phyloP scores from a whole-genome alignment of 2,329 filamentous ascomycete genomes.

The Harringtonia aguacate region DNA sequence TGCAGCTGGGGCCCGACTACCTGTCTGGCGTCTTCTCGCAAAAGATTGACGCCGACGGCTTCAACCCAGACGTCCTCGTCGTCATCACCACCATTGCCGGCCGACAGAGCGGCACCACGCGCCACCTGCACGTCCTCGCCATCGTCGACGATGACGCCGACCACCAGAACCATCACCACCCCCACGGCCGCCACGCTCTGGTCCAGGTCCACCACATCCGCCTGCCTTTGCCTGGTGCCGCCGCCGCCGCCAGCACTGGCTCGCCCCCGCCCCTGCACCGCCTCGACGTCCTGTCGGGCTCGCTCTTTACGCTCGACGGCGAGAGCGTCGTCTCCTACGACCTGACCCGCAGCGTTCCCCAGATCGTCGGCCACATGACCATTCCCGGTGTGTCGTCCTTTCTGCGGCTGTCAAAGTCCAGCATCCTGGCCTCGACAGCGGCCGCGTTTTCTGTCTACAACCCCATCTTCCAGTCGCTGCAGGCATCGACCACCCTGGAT shows the following conservation, averaged over 20 bases:
- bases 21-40: slow-evolving; percentile 39
- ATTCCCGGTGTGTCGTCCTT: slow-evolving; percentile 48
- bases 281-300: slow-evolving; percentile 52
- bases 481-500: slow-evolving; percentile 36
- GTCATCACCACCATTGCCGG: slow-evolving; percentile 31
- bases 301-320: slow-evolving; percentile 47
- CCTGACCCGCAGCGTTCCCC: slow-evolving; percentile 51
- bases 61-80: slow-evolving; percentile 42
- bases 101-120: slow-evolving; percentile 14
- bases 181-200: slow-evolving; percentile 9
- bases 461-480: slow-evolving; percentile 54
- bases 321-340: slow-evolving; percentile 51
- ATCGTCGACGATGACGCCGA: slow-evolving; percentile 11
- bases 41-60: slow-evolving; percentile 29
- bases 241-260: neutral
- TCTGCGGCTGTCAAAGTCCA: slow-evolving; percentile 54
- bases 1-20: slow-evolving; percentile 45
- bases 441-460: slow-evolving; percentile 54
- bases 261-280: slow-evolving; percentile 28
- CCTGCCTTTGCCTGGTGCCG: slow-evolving; percentile 3
- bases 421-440: slow-evolving; percentile 50
- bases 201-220: slow-evolving; percentile 14
- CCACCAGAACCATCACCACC: slow-evolving; percentile 9
- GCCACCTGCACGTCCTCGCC: slow-evolving; percentile 24
- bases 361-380: slow-evolving; percentile 42